These are phyloP conservation scores for Aspergillus arachidicola DNA, from an alignment of 2,329 filamentous ascomycete genomes.

Conservation along the genomic window DNA sequence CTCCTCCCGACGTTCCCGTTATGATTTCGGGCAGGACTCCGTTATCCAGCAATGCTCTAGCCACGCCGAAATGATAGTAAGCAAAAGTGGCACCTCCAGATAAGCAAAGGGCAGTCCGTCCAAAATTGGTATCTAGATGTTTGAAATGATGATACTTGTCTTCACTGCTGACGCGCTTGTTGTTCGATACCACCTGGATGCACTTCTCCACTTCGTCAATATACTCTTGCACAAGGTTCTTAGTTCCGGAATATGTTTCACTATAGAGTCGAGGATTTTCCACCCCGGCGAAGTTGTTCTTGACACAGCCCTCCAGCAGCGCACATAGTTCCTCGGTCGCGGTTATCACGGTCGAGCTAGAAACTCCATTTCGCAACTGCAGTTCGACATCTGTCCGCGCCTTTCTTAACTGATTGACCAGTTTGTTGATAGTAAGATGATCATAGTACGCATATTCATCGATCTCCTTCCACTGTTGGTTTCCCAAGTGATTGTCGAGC, in stretches of 20 bases:
- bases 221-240: slow-evolving; percentile 86
- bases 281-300: slow-evolving; percentile 95
- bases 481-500: slow-evolving; percentile 79
- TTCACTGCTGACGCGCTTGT: slow-evolving; percentile 67
- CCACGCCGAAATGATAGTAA: slow-evolving; percentile 94
- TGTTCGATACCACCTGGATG: slow-evolving; percentile 69
- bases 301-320: slow-evolving; percentile 86
- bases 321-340: slow-evolving; percentile 74
- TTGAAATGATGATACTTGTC: slow-evolving; percentile 84
- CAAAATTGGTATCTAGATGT: slow-evolving; percentile 85
- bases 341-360: slow-evolving; percentile 40
- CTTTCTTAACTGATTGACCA: slow-evolving; percentile 70
- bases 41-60: slow-evolving; percentile 85
- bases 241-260: slow-evolving; percentile 98
- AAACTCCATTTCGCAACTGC: slow-evolving; percentile 31
- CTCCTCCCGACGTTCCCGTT: slow-evolving; percentile 92
- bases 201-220: slow-evolving; percentile 68
- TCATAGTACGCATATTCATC: slow-evolving; percentile 80
- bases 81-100: slow-evolving; percentile 94
- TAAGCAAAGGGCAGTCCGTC: slow-evolving; percentile 86
- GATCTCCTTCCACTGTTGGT: slow-evolving; percentile 54
- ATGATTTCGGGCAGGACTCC: slow-evolving; percentile 88
- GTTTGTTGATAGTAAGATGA: slow-evolving; percentile 75
- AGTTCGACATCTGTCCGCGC: slow-evolving; percentile 44
- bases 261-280: slow-evolving; percentile 95